These are phyloP conservation scores for Rostrohypoxylon terebratum DNA, from an alignment of 495 filamentous ascomycete genomes.

Conservation along the genomic window DNA sequence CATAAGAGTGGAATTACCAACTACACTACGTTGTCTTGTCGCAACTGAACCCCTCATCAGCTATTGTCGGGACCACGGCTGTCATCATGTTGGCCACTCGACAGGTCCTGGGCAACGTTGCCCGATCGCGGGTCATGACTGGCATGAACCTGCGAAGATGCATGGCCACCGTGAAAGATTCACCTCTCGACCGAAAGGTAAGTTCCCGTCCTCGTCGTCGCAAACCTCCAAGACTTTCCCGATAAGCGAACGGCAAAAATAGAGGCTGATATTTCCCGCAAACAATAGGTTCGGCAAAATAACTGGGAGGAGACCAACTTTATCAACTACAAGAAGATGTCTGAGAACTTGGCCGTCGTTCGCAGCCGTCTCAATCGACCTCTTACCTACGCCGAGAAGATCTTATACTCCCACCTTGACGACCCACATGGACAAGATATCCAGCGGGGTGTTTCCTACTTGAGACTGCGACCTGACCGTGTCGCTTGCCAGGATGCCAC, in stretches of 20 bases:
- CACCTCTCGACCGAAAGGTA: constrained; percentile 67
- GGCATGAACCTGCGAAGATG: constrained; percentile 61
- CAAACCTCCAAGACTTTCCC: constrained; percentile 12
- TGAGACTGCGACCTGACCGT: constrained; percentile 95
- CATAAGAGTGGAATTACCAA: constrained; percentile 29
- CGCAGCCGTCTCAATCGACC: constrained; percentile 89
- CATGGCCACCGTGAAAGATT: constrained; percentile 66
- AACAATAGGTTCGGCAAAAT: constrained; percentile 64
- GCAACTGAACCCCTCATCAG: constrained; percentile 42
- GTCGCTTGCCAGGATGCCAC: constrained; percentile 99
- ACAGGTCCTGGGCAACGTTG: constrained; percentile 63
- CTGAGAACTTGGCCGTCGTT: constrained; percentile 93
- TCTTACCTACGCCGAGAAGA: constrained; percentile 96
- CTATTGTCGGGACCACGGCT: constrained; percentile 46
- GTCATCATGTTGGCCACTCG: constrained; percentile 67
- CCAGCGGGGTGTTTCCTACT: constrained; percentile 93
- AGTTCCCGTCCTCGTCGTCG: constrained; percentile 14
- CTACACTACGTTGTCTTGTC: constrained; percentile 28
- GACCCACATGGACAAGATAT: constrained; percentile 96
- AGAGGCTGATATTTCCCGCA: constrained; percentile 49
- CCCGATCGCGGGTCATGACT: constrained; percentile 63
- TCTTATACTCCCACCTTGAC: constrained; percentile 98
- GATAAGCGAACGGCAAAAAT: constrained; percentile 21
- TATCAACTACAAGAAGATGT: constrained; percentile 90
- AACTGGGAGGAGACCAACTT: constrained; percentile 68